Evolutionary conservation across 345 rosid genomes (phyloP).

Genomic region (Conringia planisiliqua): DNA sequence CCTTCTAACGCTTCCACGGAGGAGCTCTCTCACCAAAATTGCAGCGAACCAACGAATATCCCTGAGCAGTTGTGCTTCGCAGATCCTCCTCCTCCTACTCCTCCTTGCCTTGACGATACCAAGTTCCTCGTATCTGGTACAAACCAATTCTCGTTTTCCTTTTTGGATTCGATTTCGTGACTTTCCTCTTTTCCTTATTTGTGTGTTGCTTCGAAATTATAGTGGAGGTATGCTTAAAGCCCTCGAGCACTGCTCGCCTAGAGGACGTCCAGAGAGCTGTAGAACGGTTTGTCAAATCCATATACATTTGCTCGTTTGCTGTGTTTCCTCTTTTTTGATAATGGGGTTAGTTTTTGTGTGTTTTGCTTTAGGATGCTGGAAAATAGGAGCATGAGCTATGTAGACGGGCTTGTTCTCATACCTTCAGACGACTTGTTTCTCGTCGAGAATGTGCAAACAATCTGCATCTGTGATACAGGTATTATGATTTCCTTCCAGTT

Average conservation of each 20-base stretch:
- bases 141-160: background rate
- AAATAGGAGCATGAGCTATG: constrained; percentile 79
- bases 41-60: background rate
- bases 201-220: background rate
- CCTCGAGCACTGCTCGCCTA: constrained; percentile 73
- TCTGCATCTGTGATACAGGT: constrained; percentile 83
- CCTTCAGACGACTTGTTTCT: constrained; percentile 69
- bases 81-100: constrained; percentile 12
- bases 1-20: constrained; percentile 20
- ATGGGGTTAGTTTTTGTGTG: background rate
- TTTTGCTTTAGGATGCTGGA: constrained; percentile 70
- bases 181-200: background rate
- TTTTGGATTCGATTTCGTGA: background rate
- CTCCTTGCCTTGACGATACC: constrained; percentile 28
- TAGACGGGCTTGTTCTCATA: constrained; percentile 76
- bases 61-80: constrained; percentile 31
- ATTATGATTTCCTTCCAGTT: background rate
- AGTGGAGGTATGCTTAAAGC: constrained; percentile 94
- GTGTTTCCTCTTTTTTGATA: background rate
- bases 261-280: constrained; percentile 69
- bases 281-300: constrained; percentile 46
- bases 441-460: constrained; percentile 64
- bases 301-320: background rate
- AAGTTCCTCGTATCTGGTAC: constrained; percentile 74
- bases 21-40: constrained; percentile 20